Conservation (phyloP, 768 basidiomycete species). For the Russula sp. region DNA sequence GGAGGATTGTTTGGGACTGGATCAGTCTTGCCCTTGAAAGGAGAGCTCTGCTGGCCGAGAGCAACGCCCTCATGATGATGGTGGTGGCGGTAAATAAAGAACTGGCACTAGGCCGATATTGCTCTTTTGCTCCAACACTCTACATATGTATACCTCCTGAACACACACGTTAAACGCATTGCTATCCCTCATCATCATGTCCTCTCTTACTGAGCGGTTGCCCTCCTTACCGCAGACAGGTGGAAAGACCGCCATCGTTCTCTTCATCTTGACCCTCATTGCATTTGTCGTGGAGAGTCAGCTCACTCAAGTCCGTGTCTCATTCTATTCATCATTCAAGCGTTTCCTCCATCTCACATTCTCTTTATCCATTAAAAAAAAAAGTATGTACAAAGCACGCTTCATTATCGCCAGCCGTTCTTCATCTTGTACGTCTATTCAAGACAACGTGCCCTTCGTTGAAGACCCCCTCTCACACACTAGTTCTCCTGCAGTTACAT, state of each 20-base stretch:
- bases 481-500: conserved; percentile 56
- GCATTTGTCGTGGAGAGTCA: conserved; percentile 78
- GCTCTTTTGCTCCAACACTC: not conserved
- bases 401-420: conserved; percentile 83
- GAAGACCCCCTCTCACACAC: conserved; percentile 4
- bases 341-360: conserved; percentile 1
- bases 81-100: not conserved
- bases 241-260: conserved; percentile 47
- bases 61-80: conserved; percentile 54
- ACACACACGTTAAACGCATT: not conserved
- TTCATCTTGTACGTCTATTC: conserved; percentile 68
- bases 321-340: not conserved
- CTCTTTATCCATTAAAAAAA: not conserved
- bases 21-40: conserved; percentile 48
- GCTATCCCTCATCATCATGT: not conserved
- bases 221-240: conserved; percentile 33
- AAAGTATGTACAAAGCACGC: conserved; percentile 74
- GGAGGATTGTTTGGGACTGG: conserved; percentile 27
- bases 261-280: conserved; percentile 60
- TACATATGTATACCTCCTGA: not conserved
- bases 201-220: conserved; percentile 1
- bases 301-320: conserved; percentile 60
- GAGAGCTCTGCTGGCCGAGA: conserved; percentile 61
- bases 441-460: not conserved
- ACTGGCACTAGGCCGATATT: not conserved